Evolutionary conservation across 306 rosid species (phyloP).

Genomic region (Inga oerstediana): DNA sequence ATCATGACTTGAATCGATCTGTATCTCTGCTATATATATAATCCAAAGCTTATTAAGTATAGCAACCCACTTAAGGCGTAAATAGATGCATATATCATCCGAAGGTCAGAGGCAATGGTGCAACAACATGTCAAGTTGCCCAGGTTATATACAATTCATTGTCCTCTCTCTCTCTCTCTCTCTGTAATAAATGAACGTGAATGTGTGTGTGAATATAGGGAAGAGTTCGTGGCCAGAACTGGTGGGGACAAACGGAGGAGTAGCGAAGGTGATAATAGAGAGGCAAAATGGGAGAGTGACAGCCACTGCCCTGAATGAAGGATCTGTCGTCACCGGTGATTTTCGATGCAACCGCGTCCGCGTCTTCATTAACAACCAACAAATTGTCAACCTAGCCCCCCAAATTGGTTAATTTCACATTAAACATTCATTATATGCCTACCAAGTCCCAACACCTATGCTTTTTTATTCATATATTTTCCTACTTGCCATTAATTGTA

Average conservation of each 20-base stretch:
- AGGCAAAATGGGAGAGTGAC: conserved; percentile 44
- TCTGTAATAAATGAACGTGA: not conserved
- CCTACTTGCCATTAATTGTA: too few relatives aligned
- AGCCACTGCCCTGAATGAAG: conserved; percentile 43
- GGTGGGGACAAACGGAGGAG: conserved; percentile 48
- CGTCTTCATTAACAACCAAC: conserved; percentile 42
- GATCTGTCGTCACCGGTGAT: conserved; percentile 41
- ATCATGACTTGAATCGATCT: not conserved
- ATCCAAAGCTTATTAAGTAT: not conserved
- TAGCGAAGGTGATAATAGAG: conserved; percentile 39
- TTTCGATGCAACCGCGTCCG: conserved; percentile 58
- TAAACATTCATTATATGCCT: too few relatives aligned
- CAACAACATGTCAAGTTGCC: not conserved
- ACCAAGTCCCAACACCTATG: too few relatives aligned
- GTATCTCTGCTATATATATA: too few relatives aligned
- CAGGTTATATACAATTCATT: not conserved
- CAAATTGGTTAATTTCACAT: conserved; percentile 38
- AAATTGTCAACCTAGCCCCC: conserved; percentile 45
- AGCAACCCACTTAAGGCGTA: too few relatives aligned
- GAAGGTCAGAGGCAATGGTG: too few relatives aligned
- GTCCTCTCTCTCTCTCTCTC: too few relatives aligned
- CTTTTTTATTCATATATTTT: too few relatives aligned
- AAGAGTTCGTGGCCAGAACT: conserved; percentile 65
- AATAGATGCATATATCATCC: not conserved
- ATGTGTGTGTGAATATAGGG: conserved; percentile 22